Conservation (phyloP, 2,329 filamentous ascomycete species). For the Didymella exigua region DNA sequence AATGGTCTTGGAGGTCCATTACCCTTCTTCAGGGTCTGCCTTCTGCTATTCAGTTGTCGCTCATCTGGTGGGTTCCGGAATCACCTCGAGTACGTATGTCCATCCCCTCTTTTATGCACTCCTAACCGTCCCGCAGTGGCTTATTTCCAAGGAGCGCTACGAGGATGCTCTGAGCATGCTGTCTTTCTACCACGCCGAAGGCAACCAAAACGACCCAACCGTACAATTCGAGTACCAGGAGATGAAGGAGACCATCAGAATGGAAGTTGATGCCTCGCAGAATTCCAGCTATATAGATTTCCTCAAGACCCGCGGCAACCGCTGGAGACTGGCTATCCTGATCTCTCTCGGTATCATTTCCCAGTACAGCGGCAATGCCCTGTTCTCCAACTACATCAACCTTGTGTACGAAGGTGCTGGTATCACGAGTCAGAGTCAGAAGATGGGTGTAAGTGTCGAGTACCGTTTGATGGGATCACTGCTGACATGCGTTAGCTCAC, state of each 20-base stretch:
- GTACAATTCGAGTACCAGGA: constrained; percentile 71
- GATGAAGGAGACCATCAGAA: constrained; percentile 66
- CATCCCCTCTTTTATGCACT: not conserved
- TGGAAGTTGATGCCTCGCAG: constrained; percentile 59
- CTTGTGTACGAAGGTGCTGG: constrained; percentile 66
- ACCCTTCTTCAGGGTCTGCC: constrained; percentile 59
- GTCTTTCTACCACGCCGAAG: constrained; percentile 67
- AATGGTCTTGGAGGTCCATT: constrained; percentile 60
- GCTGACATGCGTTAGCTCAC: constrained; percentile 21
- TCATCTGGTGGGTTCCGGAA: constrained; percentile 69
- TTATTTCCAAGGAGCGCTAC: constrained; percentile 67
- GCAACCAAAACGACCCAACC: constrained; percentile 62
- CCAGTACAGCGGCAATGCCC: constrained; percentile 70
- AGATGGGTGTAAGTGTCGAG: constrained; percentile 48
- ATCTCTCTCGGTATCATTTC: constrained; percentile 70
- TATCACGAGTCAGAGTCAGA: constrained; percentile 54
- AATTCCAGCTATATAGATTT: constrained; percentile 66
- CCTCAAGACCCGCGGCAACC: constrained; percentile 66
- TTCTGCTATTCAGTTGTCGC: constrained; percentile 61
- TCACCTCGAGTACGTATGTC: constrained; percentile 51
- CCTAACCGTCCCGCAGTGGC: constrained; percentile 37
- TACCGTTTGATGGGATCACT: no score
- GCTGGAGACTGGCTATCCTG: constrained; percentile 67
- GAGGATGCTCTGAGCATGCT: constrained; percentile 67
- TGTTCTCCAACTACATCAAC: constrained; percentile 71